Percentiles rank a stretch among this genome's conserved stretches.
Evolutionary conservation across 164 flowering plant genomes (phyloP).

Genomic region (Chimonanthus salicifolius): DNA sequence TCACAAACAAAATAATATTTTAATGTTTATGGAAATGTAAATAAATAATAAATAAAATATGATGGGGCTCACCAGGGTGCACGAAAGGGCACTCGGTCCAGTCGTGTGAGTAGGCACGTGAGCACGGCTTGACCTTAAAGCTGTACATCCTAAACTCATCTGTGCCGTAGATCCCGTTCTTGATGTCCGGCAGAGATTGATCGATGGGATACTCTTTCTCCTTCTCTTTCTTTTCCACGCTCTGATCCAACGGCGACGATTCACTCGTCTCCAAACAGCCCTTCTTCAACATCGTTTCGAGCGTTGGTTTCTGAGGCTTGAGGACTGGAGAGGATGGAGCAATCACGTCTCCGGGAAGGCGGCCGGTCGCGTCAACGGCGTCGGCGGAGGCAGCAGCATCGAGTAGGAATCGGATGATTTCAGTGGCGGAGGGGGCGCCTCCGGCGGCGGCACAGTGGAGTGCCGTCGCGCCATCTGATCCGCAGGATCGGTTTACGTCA

Average conservation of each 20-base stretch:
- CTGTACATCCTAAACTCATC: slow-evolving; percentile 69
- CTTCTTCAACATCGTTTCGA: slow-evolving; percentile 19
- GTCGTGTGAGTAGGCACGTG: slow-evolving; percentile 64
- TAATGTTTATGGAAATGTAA: too few relatives aligned
- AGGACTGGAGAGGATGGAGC: slow-evolving; percentile 30
- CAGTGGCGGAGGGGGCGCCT: slow-evolving; percentile 42
- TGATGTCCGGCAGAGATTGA: slow-evolving; percentile 58
- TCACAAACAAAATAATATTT: too few relatives aligned
- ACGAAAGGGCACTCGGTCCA: slow-evolving; percentile 80
- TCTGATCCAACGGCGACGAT: slow-evolving; percentile 5
- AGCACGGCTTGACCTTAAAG: slow-evolving; percentile 59
- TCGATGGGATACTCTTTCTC: slow-evolving; percentile 58
- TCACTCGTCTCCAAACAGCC: slow-evolving; percentile 24
- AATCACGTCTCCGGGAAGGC: slow-evolving; percentile 43
- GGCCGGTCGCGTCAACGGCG: slow-evolving; percentile 28
- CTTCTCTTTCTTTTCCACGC: slow-evolving; percentile 16
- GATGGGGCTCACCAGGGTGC: slow-evolving; percentile 35
- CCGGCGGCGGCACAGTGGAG: slow-evolving; percentile 93
- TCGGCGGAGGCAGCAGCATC: slow-evolving; percentile 38
- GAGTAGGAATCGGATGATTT: slow-evolving; percentile 43
- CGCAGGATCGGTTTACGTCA: slow-evolving; percentile 60
- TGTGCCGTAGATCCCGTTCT: slow-evolving; percentile 49
- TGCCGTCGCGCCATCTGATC: slow-evolving; percentile 68
- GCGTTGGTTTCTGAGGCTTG: slow-evolving; percentile 38
- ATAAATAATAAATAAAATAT: too few relatives aligned